These are phyloP conservation scores for Chalciporus pseudorubinellus DNA, from an alignment of 768 basidiomycete genomes.

Conservation along the genomic window DNA sequence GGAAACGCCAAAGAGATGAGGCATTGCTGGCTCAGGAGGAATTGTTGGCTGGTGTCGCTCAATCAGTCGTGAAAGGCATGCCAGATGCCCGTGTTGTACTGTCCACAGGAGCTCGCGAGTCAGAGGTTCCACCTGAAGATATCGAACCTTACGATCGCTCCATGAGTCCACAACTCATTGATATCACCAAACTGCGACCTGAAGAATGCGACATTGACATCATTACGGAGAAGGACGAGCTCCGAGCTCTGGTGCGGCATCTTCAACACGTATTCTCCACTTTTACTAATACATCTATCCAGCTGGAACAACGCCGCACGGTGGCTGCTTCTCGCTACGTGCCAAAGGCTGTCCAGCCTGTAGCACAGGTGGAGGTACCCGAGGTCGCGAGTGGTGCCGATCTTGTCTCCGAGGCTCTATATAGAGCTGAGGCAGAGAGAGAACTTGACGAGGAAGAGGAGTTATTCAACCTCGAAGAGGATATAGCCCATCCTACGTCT, in stretches of 20 bases:
- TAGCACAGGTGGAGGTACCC: slow-evolving; percentile 54
- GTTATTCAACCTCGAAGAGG: slow-evolving; percentile 90
- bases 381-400: slow-evolving; percentile 65
- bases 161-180: slow-evolving; percentile 82
- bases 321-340: slow-evolving; percentile 89
- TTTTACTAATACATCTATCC: slow-evolving; percentile 4
- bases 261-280: slow-evolving; percentile 1
- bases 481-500: slow-evolving; percentile 73
- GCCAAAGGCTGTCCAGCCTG: slow-evolving; percentile 63
- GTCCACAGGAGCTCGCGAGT: slow-evolving; percentile 34
- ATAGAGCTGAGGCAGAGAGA: slow-evolving; percentile 86
- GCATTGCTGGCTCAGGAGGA: slow-evolving; percentile 93
- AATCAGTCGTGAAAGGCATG: slow-evolving; percentile 49
- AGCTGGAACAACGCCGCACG: slow-evolving; percentile 73
- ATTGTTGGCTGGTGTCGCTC: slow-evolving; percentile 73
- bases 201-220: slow-evolving; percentile 86
- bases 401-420: slow-evolving; percentile 85
- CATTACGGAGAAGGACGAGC: slow-evolving; percentile 65
- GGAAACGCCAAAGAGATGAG: slow-evolving; percentile 94
- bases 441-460: slow-evolving; percentile 97
- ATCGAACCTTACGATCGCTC: slow-evolving; percentile 77
- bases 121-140: slow-evolving; percentile 48
- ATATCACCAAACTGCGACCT: slow-evolving; percentile 62
- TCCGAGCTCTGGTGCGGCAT: slow-evolving; percentile 55
- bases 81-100: slow-evolving; percentile 35